A percentile compares a stretch with the other conserved stretches of the same genome.
These are phyloP conservation scores for Venturia effusa DNA, from an alignment of 2,329 filamentous ascomycete genomes.

Conservation along the genomic window DNA sequence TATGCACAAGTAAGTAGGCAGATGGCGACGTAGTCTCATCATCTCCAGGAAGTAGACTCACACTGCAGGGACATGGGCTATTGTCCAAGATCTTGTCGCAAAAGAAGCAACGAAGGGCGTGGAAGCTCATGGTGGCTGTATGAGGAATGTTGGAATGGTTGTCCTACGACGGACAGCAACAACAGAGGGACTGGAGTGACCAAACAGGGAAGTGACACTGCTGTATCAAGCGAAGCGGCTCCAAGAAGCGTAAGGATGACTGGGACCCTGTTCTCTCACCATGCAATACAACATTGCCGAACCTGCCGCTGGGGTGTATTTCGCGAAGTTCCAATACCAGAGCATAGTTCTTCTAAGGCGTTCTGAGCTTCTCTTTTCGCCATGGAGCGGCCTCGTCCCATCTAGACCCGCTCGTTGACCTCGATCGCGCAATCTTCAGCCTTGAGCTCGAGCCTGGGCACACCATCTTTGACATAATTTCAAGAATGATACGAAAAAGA, in stretches of 20 bases:
- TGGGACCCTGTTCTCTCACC: background rate
- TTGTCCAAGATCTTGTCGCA: background rate
- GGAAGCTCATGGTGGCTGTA: background rate
- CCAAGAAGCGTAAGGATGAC: background rate
- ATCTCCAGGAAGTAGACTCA: background rate
- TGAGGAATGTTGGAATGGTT: background rate
- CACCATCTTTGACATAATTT: background rate
- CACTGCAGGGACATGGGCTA: background rate
- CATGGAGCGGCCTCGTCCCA: background rate
- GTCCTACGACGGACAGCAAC: background rate
- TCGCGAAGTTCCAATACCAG: background rate
- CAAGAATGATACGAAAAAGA: background rate
- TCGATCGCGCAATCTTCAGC: background rate
- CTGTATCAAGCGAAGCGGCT: background rate
- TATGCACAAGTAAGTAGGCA: background rate
- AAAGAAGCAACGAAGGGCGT: background rate
- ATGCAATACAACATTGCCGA: background rate
- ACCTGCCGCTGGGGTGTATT: background rate
- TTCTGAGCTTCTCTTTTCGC: background rate
- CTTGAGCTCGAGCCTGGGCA: too few relatives aligned
- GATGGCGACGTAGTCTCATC: background rate
- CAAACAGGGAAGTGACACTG: background rate
- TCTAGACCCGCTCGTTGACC: background rate
- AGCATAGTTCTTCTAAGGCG: background rate
- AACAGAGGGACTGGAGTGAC: background rate